These are phyloP conservation scores for Saccharomycopsis sp. DNA, from an alignment of 805 yeast species.

Conservation along the genomic window DNA sequence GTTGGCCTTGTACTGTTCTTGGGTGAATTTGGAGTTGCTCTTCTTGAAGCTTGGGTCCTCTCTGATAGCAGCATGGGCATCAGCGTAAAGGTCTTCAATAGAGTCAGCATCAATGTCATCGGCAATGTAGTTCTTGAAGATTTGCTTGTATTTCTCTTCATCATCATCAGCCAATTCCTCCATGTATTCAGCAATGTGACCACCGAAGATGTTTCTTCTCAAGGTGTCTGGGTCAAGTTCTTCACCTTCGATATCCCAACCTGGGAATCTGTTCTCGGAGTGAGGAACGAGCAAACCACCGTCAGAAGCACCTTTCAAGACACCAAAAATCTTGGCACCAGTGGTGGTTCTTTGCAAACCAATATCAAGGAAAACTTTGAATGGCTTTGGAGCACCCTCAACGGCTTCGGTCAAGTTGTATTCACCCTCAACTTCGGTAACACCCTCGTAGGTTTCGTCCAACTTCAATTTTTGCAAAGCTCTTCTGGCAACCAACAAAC, in stretches of 20 bases:
- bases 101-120: slow-evolving; percentile 97
- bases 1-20: slow-evolving; percentile 96
- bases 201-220: slow-evolving; percentile 99
- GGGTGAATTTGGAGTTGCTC: slow-evolving; percentile 88
- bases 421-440: slow-evolving; percentile 99
- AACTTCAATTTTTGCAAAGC: slow-evolving; percentile 95
- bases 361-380: slow-evolving; percentile 98
- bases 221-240: slow-evolving; percentile 95
- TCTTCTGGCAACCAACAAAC: slow-evolving; percentile 98
- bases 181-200: slow-evolving; percentile 99
- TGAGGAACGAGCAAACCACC: slow-evolving; percentile 99
- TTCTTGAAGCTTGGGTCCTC: slow-evolving; percentile 90
- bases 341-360: slow-evolving; percentile 99
- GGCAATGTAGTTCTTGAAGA: slow-evolving; percentile 93
- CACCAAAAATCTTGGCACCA: slow-evolving; percentile 99
- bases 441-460: slow-evolving; percentile 98
- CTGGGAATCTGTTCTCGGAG: slow-evolving; percentile 99
- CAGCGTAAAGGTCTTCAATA: slow-evolving; percentile 89
- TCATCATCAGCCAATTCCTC: slow-evolving; percentile 99
- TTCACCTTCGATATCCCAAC: slow-evolving; percentile 98
- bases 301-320: slow-evolving; percentile 99
- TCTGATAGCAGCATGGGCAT: slow-evolving; percentile 95
- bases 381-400: slow-evolving; percentile 99
- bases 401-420: slow-evolving; percentile 97
- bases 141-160: slow-evolving; percentile 97